A percentile compares a stretch with the other conserved stretches of the same genome.
These are phyloP conservation scores for Herpetospermum pedunculosum DNA, from an alignment of 306 rosid genomes.

Conservation along the genomic window DNA sequence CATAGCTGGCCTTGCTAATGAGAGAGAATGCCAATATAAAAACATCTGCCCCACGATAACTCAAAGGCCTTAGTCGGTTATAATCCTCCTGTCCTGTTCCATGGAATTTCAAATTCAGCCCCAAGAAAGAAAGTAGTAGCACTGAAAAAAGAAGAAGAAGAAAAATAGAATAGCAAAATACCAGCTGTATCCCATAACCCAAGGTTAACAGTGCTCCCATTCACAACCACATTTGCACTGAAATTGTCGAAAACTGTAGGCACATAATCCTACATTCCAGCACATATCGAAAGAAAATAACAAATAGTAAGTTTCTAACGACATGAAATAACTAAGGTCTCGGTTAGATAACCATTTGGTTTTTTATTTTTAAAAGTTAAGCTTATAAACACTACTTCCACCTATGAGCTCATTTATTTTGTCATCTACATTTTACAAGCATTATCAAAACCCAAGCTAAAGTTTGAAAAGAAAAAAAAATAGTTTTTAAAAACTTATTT, in stretches of 20 bases:
- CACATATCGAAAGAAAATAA: constrained; percentile 13
- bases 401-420: no score
- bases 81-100: constrained; percentile 40
- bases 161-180: constrained; percentile 20
- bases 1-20: constrained; percentile 50
- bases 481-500: no score
- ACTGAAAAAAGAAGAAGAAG: constrained; percentile 1
- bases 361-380: no score
- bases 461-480: no score
- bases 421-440: no score
- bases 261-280: constrained; percentile 19
- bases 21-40: constrained; percentile 46
- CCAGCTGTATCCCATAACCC: constrained; percentile 99
- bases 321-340: not conserved
- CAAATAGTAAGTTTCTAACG: not conserved
- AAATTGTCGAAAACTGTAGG: constrained; percentile 57
- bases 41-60: constrained; percentile 52
- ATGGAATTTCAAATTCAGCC: constrained; percentile 23
- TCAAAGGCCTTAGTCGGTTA: constrained; percentile 47
- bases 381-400: no score
- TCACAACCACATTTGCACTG: constrained; percentile 97
- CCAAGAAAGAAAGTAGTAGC: not conserved
- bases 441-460: no score
- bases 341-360: no score
- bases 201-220: constrained; percentile 88